phyloP scores from a whole-genome alignment of 305 asterid species.

The Plantago rigida region DNA sequence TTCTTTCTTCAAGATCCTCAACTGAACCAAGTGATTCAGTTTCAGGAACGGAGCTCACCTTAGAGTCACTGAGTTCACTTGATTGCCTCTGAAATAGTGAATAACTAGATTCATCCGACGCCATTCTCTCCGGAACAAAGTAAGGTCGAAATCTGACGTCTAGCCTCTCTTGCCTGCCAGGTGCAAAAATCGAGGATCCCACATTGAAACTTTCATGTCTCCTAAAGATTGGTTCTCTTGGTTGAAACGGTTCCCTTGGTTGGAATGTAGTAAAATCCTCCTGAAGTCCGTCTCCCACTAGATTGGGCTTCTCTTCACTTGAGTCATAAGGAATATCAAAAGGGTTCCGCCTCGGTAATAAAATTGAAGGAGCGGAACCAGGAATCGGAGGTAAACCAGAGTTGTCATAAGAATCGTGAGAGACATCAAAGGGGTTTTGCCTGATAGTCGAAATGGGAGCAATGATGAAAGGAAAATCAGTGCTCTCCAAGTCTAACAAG shows the following conservation, averaged over 20 bases:
- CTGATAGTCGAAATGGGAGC: slow-evolving; percentile 67
- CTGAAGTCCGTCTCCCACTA: slow-evolving; percentile 54
- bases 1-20: slow-evolving; percentile 33
- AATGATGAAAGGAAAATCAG: slow-evolving; percentile 51
- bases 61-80: slow-evolving; percentile 35
- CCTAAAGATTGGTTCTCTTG: slow-evolving; percentile 51
- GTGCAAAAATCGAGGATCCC: slow-evolving; percentile 59
- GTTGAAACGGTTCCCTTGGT: slow-evolving; percentile 31
- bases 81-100: slow-evolving; percentile 29
- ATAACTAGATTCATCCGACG: slow-evolving; percentile 29
- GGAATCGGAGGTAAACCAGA: slow-evolving; percentile 71
- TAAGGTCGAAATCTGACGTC: slow-evolving; percentile 34
- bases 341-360: slow-evolving; percentile 66
- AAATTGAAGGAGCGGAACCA: slow-evolving; percentile 94
- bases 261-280: slow-evolving; percentile 49
- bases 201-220: slow-evolving; percentile 67
- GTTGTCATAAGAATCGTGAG: slow-evolving; percentile 39
- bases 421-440: slow-evolving; percentile 64
- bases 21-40: slow-evolving; percentile 39
- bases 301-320: slow-evolving; percentile 76
- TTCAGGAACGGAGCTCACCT: slow-evolving; percentile 35
- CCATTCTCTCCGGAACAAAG: slow-evolving; percentile 38
- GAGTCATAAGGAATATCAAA: slow-evolving; percentile 83
- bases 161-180: slow-evolving; percentile 39
- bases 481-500: slow-evolving; percentile 70